These are phyloP conservation scores for Gossypium schwendimanii DNA, from an alignment of 441 rosid genomes.

Conservation along the genomic window DNA sequence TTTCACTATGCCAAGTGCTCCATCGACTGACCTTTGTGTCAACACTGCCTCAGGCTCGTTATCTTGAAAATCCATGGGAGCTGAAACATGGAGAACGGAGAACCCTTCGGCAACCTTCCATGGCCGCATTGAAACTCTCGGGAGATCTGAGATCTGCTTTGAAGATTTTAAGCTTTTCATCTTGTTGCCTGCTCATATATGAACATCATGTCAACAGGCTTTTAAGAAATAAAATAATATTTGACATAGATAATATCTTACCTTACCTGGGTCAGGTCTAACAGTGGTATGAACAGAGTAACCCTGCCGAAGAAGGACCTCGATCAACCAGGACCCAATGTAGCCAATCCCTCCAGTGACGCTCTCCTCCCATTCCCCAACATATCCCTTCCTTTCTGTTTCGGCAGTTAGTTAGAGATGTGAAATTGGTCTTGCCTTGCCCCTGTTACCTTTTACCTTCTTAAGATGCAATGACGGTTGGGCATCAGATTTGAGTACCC, in stretches of 20 bases:
- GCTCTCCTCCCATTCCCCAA: neutral
- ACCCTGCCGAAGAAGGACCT: conserved; percentile 9
- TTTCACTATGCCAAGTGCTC: conserved; percentile 33
- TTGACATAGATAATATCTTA: no score
- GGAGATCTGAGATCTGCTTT: conserved; percentile 14
- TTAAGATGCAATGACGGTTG: no score
- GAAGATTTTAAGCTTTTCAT: neutral
- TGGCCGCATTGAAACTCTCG: conserved; percentile 24
- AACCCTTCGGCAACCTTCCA: conserved; percentile 23
- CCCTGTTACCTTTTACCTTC: no score
- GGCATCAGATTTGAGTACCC: no score
- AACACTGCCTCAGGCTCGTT: conserved; percentile 12
- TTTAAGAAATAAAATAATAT: neutral
- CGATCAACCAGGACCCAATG: conserved; percentile 4
- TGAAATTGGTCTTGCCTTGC: no score
- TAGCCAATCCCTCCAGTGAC: neutral
- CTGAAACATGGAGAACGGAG: conserved; percentile 41
- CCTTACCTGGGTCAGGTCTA: conserved; percentile 12
- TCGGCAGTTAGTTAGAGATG: no score
- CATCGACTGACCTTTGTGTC: conserved; percentile 36
- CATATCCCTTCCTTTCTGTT: no score
- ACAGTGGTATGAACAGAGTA: conserved; percentile 18
- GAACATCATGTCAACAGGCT: neutral
- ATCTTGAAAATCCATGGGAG: conserved; percentile 22
- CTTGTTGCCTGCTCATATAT: neutral